Base-by-base conservation (phyloP, 179 eudicot species). In the Patellifolia procumbens region DNA sequence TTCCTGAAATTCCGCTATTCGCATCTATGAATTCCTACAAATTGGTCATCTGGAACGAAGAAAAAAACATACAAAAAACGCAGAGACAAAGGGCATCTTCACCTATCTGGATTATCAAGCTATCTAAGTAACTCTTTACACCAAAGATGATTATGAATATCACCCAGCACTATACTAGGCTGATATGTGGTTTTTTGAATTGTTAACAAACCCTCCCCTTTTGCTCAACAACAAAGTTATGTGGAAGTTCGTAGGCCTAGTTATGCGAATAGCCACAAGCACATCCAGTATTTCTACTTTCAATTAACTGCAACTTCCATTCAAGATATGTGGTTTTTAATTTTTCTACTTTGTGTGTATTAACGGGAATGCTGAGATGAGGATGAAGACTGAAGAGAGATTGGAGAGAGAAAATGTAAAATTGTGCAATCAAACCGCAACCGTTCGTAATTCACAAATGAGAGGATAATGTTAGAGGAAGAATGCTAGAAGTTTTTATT, bases 31-130 rank as follows among this genome's bases (percentile, higher is more conserved):
- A n/a, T n/a, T n/a, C n/a, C n/a, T n/a, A n/a, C n/a, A n/a, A 92
- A 80, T 87, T 92, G 74, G 92, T 92, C 76, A 94, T 94, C 97
- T 94, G 87, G 46, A 76, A 73, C 56, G 16, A 31, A 48, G 51
- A 19, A 63, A n/a, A n/a, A 0, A 17, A 22, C 42, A 72, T 17
- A 62, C 37, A 61, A 59, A 68, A 58, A 28, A 45, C 20, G 31
- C 32, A 68, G 32, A 7, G 8, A 43, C 42, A 75, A 66, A 16
- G 6, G 17, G 35, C 29, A 46, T 31, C 43, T 59, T 32, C 10
- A 58, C 42, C 32, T 19, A 7, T 75, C 52, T 35, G 28, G 63
- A 64, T 65, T 22, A 35, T 39, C 31, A 39, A 49, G 31, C 28
- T 42, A 42, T 16, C 12, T 43, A 35, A 39, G 29, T 4, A 46